Base-by-base conservation (phyloP, 345 rosid species). In the Gossypium ekmanianum region DNA sequence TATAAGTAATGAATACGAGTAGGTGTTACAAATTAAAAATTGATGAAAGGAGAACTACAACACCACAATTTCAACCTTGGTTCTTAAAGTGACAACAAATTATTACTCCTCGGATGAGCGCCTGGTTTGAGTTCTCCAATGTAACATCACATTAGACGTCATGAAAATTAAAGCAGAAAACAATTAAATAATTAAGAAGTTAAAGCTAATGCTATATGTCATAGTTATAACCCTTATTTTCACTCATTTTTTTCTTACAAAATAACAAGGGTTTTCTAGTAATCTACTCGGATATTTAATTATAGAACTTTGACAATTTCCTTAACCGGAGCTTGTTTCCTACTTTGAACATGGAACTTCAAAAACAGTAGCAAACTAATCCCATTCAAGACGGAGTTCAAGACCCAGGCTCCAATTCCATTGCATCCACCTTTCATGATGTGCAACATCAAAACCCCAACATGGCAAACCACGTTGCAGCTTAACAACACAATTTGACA, bases 361-460 rank as follows among this genome's bases (percentile, higher is more conserved):
- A 91, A 67, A 72, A 89, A 88, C 67, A 86, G 81, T 24, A 89
- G 76, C 85, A 85, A 72, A 66, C 83, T 87, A 4, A 84, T 84
- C 9, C 85, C 87, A 44, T 91, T 89, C 26, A 89, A 72, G 18
- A 89, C 84, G 3, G 92, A 87, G 79, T 89, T 89, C 64, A 88
- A 89, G 47, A 74, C 63, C 96, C 96, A 91, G 10, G 90, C 96
- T 10, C 97, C 91, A 3, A 91, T 89, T 12, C 97, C 97, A 52
- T 88, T 89, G 43, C 97, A 91, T 16, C 97, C 97, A 8, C 97
- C 94, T 77, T 89, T 89, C 84, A 86, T 48, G 27, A 88, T 79
- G 74, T 89, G 91, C 75, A 89, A 75, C 79, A 81, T 17, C 24
- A 91, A 83, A 45, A 91, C 97, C 13, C 92, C 92, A 1, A 84